These are phyloP conservation scores for Epichloe hybrida DNA, from an alignment of 2,329 filamentous ascomycete genomes.

Conservation along the genomic window DNA sequence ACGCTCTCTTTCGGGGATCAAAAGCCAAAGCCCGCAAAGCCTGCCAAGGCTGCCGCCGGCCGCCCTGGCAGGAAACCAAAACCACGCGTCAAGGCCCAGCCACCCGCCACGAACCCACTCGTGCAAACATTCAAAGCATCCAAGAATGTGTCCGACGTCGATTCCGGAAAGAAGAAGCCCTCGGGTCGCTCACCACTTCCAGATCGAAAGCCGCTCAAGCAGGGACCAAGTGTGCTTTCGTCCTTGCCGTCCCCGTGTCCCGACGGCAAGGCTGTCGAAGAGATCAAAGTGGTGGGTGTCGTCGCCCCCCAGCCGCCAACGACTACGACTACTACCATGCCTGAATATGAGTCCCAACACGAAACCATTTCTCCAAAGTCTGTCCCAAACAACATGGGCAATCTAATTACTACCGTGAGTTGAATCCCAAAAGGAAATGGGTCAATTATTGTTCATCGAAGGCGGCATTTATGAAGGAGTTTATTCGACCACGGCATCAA, in stretches of 20 bases:
- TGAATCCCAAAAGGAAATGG: background rate
- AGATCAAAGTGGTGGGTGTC: slow-evolving; percentile 7
- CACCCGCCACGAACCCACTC: slow-evolving; percentile 24
- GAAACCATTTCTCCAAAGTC: slow-evolving; percentile 31
- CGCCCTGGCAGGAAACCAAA: slow-evolving; percentile 21
- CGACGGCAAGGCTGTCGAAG: background rate
- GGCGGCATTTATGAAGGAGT: background rate
- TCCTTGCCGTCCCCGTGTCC: background rate
- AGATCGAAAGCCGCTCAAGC: background rate
- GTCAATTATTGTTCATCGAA: background rate
- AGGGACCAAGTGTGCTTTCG: background rate
- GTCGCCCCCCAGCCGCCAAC: slow-evolving; percentile 6
- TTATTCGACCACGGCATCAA: background rate
- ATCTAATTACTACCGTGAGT: slow-evolving; percentile 22
- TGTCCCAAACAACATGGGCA: slow-evolving; percentile 26
- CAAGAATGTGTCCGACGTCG: slow-evolving; percentile 20
- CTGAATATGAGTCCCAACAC: background rate
- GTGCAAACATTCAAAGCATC: slow-evolving; percentile 31
- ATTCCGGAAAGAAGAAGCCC: slow-evolving; percentile 12
- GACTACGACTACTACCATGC: slow-evolving; percentile 8
- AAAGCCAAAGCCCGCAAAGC: slow-evolving; percentile 8
- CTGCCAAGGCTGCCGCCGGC: slow-evolving; percentile 13
- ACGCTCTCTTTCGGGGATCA: slow-evolving; percentile 31
- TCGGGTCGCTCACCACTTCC: slow-evolving; percentile 4
- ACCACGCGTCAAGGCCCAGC: slow-evolving; percentile 21